phyloP scores from a whole-genome alignment of 495 filamentous ascomycete genomes.

The Aspergillus bertholletiae region DNA sequence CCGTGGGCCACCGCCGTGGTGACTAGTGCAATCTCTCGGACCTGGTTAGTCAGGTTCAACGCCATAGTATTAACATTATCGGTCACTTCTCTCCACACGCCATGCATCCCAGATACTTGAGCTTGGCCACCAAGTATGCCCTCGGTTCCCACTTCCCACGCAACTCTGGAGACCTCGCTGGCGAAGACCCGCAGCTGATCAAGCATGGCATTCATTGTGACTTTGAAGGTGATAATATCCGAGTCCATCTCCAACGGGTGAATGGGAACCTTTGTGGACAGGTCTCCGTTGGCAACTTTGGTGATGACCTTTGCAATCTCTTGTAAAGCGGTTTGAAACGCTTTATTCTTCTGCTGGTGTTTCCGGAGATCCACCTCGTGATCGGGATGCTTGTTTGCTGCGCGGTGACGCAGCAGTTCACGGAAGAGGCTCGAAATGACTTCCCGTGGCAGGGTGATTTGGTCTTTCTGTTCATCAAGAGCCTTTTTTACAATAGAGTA shows the following conservation, averaged over 20 bases:
- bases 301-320: conserved; percentile 98
- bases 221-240: conserved; percentile 97
- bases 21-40: conserved; percentile 95
- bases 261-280: conserved; percentile 96
- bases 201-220: conserved; percentile 97
- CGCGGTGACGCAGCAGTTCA: conserved; percentile 58
- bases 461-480: conserved; percentile 71
- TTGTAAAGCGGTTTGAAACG: conserved; percentile 95
- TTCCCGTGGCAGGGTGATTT: conserved; percentile 64
- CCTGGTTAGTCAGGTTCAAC: conserved; percentile 76
- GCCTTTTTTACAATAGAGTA: conserved; percentile 34
- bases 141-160: conserved; percentile 97
- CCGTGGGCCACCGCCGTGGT: conserved; percentile 96
- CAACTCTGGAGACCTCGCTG: conserved; percentile 93
- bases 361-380: conserved; percentile 87
- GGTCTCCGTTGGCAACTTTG: conserved; percentile 89
- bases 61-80: conserved; percentile 99
- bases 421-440: conserved; percentile 66
- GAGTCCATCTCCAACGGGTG: conserved; percentile 97
- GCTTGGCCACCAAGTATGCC: conserved; percentile 94
- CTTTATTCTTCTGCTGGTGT: conserved; percentile 95
- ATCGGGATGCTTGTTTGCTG: conserved; percentile 52
- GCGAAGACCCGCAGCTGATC: conserved; percentile 97
- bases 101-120: conserved; percentile 88
- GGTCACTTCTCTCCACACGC: conserved; percentile 97